Base-by-base conservation (phyloP, 331 rosid genomes). In the Rosa hybrid region DNA sequence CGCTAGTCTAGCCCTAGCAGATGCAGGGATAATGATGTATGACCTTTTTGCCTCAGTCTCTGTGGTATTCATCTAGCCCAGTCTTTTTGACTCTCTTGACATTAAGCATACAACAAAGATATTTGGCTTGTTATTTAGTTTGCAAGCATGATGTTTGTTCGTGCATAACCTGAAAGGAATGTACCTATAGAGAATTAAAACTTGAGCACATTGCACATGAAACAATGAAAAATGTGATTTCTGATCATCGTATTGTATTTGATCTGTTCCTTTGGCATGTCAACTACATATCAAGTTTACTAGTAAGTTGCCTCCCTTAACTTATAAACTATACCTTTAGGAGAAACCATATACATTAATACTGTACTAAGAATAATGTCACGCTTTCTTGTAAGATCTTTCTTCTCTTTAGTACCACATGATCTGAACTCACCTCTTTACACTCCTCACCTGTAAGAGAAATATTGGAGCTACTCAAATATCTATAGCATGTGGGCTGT, bases 21-120 rank as follows among this genome's bases (percentile, higher is more conserved):
- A 25, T 25, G 27, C 1, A 25, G 27, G 27, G 27, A 25, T 25
- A 25, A 25, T 25, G 27, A 25, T 25, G 91, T 90, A 93, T 78
- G 99, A 95, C 83, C 97, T 95, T 77, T 92, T 95, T 73, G 27
- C 27, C 27, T 25, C 27, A 25, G 27, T 25, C 27, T 25, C 27
- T 25, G 27, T 25, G 27, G 27, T 25, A 25, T 25, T 25, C 27
- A 25, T 25, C 27, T 25, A 25, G 1, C 1, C 27, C 27, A 25
- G 27, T 25, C 27, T 25, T 25, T 25, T 25, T 25, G 27, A 25
- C 27, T 25, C 27, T 25, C 27, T 25, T 25, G 27, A 10, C 62
- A 63, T 68, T 30, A 8, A 68, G 42, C 45, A 68, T 68, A 59
- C 4, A 25, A 16, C 6, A 74, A 74, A n/a, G 39, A 65, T 57